Evolutionary conservation across 805 yeast genomes (phyloP), one percentile per base, ranked within the genome.

Genomic region (Lipomyces chichibuensis): DNA sequence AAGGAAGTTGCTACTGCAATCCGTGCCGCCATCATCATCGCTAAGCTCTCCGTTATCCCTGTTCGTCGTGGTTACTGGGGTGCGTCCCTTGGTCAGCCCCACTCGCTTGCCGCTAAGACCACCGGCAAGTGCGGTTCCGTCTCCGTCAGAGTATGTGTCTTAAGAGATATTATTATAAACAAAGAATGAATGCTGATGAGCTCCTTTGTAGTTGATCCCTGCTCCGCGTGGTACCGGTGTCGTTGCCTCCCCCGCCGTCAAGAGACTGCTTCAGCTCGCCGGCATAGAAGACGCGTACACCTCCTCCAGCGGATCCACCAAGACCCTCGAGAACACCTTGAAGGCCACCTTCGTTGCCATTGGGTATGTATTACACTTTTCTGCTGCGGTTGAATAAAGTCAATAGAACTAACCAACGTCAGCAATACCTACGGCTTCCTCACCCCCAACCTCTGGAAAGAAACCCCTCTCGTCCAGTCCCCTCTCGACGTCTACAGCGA

Each of bases 1-100:
- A 95, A 95, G 92, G 99, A 95, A 87, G 98, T 95, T 81, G 99
- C 99, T 79, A 92, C 98, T 80, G 98, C 99, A 82, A 95, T 95
- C 87, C 92, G 97, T 87, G 97, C 98, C 79, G 99, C 98, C 79
- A 94, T 95, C 87, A 88, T 92, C 88, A 92, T 95, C 82, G 99
- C 99, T 84, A 95, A 95, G 88, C 89, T 95, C 81, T 90, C 97
- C 77, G 90, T 95, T 84, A 92, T 95, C 83, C 99, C 99, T 82
- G 94, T 95, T 87, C 94, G 99, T 90, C 92, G 99, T 89, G 99
- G 99, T 88, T 95, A 95, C 95, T 95, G 99, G 99, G 99, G 99
- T 86, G 85, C 97, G 83, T 92, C 92, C 88, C 91, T 95, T 84
- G 99, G 99, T 89, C 90, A 91, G 84, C 99, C 99, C 81, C 99